Evolutionary conservation across 352 stramenopile species (phyloP).

Genomic region (Phytophthora colocasiae): DNA sequence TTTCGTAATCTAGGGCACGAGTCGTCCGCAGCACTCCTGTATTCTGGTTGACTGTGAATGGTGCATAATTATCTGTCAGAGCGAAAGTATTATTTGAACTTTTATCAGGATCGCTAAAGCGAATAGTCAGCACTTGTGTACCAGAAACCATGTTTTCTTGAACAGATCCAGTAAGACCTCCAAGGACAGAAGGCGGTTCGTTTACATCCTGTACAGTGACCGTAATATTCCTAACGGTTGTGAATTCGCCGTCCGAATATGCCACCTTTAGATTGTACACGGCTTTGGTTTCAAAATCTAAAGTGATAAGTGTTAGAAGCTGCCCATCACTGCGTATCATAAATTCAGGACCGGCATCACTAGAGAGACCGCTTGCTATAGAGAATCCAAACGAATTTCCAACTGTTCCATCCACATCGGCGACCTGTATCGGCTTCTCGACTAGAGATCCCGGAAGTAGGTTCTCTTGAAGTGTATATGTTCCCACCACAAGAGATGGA

Average conservation of each 20-base stretch:
- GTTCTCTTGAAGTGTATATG: conserved; percentile 53
- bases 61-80: conserved; percentile 28
- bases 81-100: conserved; percentile 33
- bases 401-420: conserved; percentile 51
- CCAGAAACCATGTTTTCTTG: conserved; percentile 47
- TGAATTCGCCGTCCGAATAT: conserved; percentile 48
- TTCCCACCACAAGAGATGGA: conserved; percentile 27
- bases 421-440: conserved; percentile 47
- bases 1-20: conserved; percentile 56
- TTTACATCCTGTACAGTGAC: conserved; percentile 63
- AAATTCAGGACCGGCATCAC: conserved; percentile 37
- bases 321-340: conserved; percentile 51
- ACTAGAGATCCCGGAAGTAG: conserved; percentile 45
- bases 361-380: conserved; percentile 28
- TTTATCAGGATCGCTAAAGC: conserved; percentile 48
- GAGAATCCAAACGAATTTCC: conserved; percentile 38
- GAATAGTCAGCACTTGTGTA: conserved; percentile 36
- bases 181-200: conserved; percentile 44
- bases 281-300: conserved; percentile 50
- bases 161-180: conserved; percentile 31
- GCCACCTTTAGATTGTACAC: conserved; percentile 17
- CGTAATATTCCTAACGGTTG: conserved; percentile 17
- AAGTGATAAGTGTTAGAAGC: conserved; percentile 35
- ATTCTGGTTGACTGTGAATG: conserved; percentile 24
- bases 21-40: conserved; percentile 46